Evolutionary conservation across 352 stramenopile genomes (phyloP).

Genomic region (Phytophthora melonis): DNA sequence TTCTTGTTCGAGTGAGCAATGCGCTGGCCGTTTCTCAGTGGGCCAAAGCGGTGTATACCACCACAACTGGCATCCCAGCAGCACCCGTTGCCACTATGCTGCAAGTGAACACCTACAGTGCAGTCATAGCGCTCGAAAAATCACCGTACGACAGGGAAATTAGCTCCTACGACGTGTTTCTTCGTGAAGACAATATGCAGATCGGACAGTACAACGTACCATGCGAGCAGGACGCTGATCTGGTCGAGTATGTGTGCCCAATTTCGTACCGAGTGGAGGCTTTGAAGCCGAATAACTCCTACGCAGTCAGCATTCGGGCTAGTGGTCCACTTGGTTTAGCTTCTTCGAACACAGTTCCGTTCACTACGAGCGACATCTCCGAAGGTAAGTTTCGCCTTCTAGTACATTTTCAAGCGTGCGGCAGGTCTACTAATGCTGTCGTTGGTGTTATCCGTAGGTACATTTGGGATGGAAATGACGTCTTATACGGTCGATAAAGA

Average conservation of each 20-base stretch:
- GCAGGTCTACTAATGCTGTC: background rate
- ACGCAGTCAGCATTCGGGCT: constrained; percentile 39
- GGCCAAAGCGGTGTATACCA: constrained; percentile 33
- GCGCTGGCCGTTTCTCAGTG: constrained; percentile 20
- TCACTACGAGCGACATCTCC: constrained; percentile 27
- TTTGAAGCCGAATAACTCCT: constrained; percentile 29
- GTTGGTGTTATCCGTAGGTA: constrained; percentile 6
- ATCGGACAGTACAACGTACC: constrained; percentile 10
- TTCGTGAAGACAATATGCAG: constrained; percentile 1
- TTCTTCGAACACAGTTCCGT: constrained; percentile 12
- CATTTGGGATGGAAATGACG: constrained; percentile 27
- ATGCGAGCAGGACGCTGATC: background rate
- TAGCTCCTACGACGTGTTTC: constrained; percentile 38
- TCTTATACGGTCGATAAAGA: constrained; percentile 34
- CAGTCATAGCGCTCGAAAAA: constrained; percentile 31
- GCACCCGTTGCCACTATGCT: constrained; percentile 25
- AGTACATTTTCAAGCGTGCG: too few species aligned
- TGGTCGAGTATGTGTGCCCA: constrained; percentile 27
- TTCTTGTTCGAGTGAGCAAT: constrained; percentile 47
- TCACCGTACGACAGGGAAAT: constrained; percentile 51
- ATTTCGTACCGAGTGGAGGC: constrained; percentile 22
- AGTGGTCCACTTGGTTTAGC: constrained; percentile 43
- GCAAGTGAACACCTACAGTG: constrained; percentile 55
- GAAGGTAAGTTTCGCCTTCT: constrained; percentile 10
- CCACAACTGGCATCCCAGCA: constrained; percentile 45